Conservation (phyloP, 1,139 yeast species). For the Candida sp. region DNA sequence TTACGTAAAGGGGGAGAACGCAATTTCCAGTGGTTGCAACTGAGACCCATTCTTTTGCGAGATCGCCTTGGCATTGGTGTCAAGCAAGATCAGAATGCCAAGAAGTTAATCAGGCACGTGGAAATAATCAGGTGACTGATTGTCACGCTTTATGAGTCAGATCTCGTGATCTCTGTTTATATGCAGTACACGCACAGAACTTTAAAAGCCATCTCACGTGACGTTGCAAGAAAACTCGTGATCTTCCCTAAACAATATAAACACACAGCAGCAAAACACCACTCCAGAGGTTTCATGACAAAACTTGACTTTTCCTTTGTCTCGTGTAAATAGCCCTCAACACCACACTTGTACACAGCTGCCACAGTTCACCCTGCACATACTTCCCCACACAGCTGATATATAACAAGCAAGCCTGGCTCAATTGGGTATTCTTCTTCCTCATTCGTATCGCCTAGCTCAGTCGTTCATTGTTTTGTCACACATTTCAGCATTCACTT, state of each 20-base stretch:
- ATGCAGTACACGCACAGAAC: too few species aligned
- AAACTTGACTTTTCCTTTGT: neutral
- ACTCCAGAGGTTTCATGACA: neutral
- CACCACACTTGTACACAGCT: neutral
- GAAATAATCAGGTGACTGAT: too few species aligned
- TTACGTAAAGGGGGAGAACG: too few species aligned
- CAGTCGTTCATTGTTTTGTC: neutral
- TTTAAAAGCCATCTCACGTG: too few species aligned
- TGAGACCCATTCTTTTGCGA: too few species aligned
- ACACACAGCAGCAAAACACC: neutral
- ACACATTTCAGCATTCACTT: neutral
- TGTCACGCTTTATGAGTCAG: neutral
- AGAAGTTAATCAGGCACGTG: too few species aligned
- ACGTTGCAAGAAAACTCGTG: neutral
- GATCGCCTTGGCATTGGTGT: too few species aligned
- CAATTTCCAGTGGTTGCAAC: too few species aligned
- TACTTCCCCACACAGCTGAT: neutral
- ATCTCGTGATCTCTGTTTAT: neutral
- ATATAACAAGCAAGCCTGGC: neutral
- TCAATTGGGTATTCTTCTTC: neutral
- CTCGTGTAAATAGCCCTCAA: neutral
- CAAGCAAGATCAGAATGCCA: too few species aligned
- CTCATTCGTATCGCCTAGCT: too few species aligned
- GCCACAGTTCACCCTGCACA: neutral
- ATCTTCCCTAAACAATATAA: neutral